Conservation (phyloP, 305 asterid genomes). For the Nicotiana rustica region DNA sequence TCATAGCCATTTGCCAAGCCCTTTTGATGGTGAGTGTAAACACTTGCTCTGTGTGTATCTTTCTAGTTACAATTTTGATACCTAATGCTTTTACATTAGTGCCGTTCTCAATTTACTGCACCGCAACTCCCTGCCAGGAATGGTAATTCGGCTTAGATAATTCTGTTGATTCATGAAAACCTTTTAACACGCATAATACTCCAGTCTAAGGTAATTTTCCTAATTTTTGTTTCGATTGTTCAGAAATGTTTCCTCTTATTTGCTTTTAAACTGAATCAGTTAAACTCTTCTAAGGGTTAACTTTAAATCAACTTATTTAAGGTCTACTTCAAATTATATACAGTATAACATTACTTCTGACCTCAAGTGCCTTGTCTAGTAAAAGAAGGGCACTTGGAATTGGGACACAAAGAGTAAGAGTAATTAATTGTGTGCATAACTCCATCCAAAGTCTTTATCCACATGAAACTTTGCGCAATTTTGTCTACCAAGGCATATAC, state of each 20-base stretch:
- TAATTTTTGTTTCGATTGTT: not conserved
- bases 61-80: not conserved
- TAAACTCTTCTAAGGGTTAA: not conserved
- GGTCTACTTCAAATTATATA: not conserved
- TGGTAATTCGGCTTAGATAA: no score
- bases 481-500: not conserved
- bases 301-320: not conserved
- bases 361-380: not conserved
- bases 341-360: not conserved
- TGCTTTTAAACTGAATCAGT: not conserved
- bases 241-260: not conserved
- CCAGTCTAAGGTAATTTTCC: not conserved
- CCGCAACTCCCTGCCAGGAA: no score
- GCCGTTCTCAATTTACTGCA: no score
- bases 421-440: not conserved
- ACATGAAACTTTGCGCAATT: not conserved
- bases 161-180: no score
- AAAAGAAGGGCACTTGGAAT: not conserved
- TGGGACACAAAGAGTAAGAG: not conserved
- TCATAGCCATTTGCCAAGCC: constrained; percentile 91
- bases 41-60: constrained; percentile 5
- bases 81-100: not conserved
- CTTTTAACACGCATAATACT: no score
- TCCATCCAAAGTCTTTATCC: not conserved
- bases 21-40: constrained; percentile 74